Base-by-base conservation (phyloP, 495 filamentous ascomycete genomes). In the Tuber umbilicatum region DNA sequence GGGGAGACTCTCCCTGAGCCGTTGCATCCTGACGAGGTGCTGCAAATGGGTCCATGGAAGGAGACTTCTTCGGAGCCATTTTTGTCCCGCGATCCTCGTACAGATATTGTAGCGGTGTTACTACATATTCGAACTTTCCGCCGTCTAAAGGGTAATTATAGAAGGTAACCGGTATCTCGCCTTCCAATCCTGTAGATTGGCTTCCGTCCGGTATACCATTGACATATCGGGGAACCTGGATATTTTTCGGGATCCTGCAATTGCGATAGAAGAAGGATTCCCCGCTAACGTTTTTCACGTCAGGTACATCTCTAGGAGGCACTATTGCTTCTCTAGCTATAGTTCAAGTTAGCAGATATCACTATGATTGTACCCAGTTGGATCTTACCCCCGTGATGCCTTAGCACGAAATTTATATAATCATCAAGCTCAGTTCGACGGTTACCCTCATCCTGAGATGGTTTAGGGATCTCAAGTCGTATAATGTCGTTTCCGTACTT, bases 81-180 rank as follows among this genome's bases (percentile, higher is more conserved):
- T 40, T 21, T 70, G 23, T 7, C 7, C 38, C 64, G 31, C 17
- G 5, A 10, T 9, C 35, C 37, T 76, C 31, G 14, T 76, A 76
- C 5, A 76, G 64, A 60, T 74, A 70, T 31, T 76, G 71, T 39
- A 76, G 12, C 31, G 74, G 74, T 16, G 70, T 50, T 35, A 74
- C 31, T n/a, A 60, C 60, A 39, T 76, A 74, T 37, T 70, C 14
- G 38, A 40, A 70, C 38, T 10, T n/a, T 38, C 38, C 42, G 7
- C 31, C 9, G 2, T 42, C 38, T 31, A 69, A 67, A 43, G 6
- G 10, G 27, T 70, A 70, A 35, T 55, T n/a, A 41, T 74, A 74
- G 41, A 74, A 70, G 39, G 55, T 74, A 31, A 70, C 73, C 21
- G 47, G 73, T 39, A 42, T 68, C 21, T 74, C 73, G n/a, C 42